Evolutionary conservation across 345 rosid species (phyloP), one percentile per base, ranked within the genome.

Genomic region (Ceriops zippeliana): DNA sequence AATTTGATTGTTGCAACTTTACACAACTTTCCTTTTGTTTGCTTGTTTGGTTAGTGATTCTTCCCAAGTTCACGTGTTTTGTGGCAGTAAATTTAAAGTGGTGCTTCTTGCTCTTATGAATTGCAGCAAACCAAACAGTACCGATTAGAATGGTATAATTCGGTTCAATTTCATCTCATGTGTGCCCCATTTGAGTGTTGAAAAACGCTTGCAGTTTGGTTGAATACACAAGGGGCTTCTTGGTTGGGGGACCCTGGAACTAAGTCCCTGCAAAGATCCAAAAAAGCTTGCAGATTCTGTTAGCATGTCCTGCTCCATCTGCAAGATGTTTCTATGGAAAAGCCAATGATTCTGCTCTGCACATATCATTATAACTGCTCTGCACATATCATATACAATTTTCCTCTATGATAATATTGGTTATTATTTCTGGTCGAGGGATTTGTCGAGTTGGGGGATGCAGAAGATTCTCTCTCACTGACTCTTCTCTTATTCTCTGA

Each of bases 241-340:
- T 69, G 62, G 32, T 7, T 52, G 75, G 37, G 78, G 76, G 82
- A 77, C 80, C 76, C 67, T 72, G 52, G 58, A 53, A 21, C 58
- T 6, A 20, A 64, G 27, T 62, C 42, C 68, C 64, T 75, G 79
- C 62, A 49, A 71, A 67, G 54, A 37, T 70, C 73, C 62, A 57
- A 57, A 70, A 70, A 71, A 53, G 73, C 51, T 52, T 60, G 62
- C 28, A 59, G 16, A 58, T 70, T 75, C 77, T 77, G 80, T 65
- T 70, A 73, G 52, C 52, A 70, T 69, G 80, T 70, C 65, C 74
- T 73, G 32, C 65, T 69, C 24, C 37, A 28, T 54, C 69, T 71
- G 59, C 81, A 70, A 73, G 79, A 77, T 80, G 75, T 71, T 73
- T 20, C 28, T 65, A 8, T 60, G 58, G 32, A 70, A 66, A 70